Base-by-base conservation (phyloP, 2,329 filamentous ascomycete genomes). In the Apiospora malaysiana region DNA sequence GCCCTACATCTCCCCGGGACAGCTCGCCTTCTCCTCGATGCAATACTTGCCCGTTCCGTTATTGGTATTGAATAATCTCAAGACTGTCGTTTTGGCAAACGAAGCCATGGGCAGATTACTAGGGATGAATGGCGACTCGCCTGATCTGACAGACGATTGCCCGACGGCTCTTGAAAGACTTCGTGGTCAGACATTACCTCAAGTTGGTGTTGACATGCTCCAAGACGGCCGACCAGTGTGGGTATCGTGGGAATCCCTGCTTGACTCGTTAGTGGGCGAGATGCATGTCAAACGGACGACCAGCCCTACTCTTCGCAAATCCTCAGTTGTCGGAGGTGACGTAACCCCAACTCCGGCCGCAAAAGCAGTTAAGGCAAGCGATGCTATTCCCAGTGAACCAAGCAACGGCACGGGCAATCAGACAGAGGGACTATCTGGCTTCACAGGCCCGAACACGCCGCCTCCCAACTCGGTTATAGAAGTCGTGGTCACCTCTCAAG, bases 21-120 rank as follows among this genome's bases (percentile, higher is more conserved):
- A 89, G 75, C 81, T 91, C 49, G 90, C 91, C 27, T 89, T 93
- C 71, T 88, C 90, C 0, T 90, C 92, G 6, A 83, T 95, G 81
- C 91, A 93, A 76, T 94, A 93, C 77, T 84, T 95, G 6, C 93
- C 93, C 0, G 89, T 93, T 66, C 93, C 93, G 0, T 79, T 93
- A 5, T 79, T 94, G 46, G 89, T 95, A 0, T 82, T 95, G 46
- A 91, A 91, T 68, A 88, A 86, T 46, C 77, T 88, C 42, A 94
- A 94, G 80, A 92, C 90, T 0, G 87, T 94, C 3, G 86, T 93
- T 0, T 80, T 94, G 51, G 92, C 92, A 43, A 95, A 95, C 75
- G 91, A 94, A 75, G 90, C 93, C 25, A 91, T 94, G 88, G 91
- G 90, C 1, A 86, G 89, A 70, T 81, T 95, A 76, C 81, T 95